Conservation (phyloP, 805 yeast species). For the Tetrapisispora arboricola region DNA sequence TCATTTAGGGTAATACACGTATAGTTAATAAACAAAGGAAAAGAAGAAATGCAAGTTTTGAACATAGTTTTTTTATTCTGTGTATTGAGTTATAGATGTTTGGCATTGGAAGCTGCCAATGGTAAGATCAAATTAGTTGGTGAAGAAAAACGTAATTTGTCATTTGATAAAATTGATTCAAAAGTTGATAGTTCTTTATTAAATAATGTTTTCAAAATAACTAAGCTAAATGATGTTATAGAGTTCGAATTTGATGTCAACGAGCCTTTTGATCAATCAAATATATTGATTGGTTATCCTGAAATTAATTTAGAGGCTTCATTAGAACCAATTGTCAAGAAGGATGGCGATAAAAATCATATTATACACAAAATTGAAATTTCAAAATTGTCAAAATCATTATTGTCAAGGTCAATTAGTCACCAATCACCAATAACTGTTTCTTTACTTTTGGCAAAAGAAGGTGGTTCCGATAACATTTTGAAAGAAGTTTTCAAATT, state of each 20-base stretch:
- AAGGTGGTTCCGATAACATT: constrained; percentile 8
- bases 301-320: constrained; percentile 16
- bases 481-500: constrained; percentile 15
- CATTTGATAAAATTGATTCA: constrained; percentile 7
- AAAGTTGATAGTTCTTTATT: constrained; percentile 2
- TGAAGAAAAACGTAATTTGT: not conserved
- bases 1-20: no score
- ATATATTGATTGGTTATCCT: constrained; percentile 21
- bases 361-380: constrained; percentile 5
- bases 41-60: constrained; percentile 8
- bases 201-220: constrained; percentile 7
- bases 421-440: constrained; percentile 11
- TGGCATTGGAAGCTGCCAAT: constrained; percentile 1
- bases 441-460: constrained; percentile 15
- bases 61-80: constrained; percentile 2
- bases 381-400: constrained; percentile 13
- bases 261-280: constrained; percentile 10
- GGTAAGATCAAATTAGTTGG: constrained; percentile 4
- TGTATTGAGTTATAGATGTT: not conserved
- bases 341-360: constrained; percentile 10
- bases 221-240: constrained; percentile 10
- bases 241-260: constrained; percentile 15
- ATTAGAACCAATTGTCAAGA: constrained; percentile 13
- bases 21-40: no score
- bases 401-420: constrained; percentile 15